Conservation (phyloP, 108 stramenopile genomes). For the Cyclotella baltica region DNA sequence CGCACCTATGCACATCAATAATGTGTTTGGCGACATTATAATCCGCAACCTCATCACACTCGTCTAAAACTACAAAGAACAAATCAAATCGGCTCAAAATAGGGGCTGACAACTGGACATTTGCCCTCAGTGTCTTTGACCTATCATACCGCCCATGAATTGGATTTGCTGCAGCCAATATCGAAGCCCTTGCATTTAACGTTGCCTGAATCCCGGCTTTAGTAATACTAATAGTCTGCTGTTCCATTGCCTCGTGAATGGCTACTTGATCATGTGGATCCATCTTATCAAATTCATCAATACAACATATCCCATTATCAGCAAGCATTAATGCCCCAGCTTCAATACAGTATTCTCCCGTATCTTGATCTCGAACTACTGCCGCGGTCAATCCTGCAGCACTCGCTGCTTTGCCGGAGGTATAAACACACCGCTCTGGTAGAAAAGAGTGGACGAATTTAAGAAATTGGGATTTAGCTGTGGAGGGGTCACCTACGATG, state of each 20-base stretch:
- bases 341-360: slow-evolving; percentile 98
- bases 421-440: slow-evolving; percentile 94
- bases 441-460: slow-evolving; percentile 96
- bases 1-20: slow-evolving; percentile 90
- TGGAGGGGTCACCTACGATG: slow-evolving; percentile 98
- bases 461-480: slow-evolving; percentile 98
- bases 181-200: slow-evolving; percentile 97
- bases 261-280: slow-evolving; percentile 96
- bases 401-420: slow-evolving; percentile 96
- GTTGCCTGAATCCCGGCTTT: slow-evolving; percentile 99
- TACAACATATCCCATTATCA: slow-evolving; percentile 99
- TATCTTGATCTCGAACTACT: slow-evolving; percentile 96
- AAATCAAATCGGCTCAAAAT: slow-evolving; percentile 99
- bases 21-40: slow-evolving; percentile 95
- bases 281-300: slow-evolving; percentile 98
- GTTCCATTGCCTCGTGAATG: slow-evolving; percentile 99
- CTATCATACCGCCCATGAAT: slow-evolving; percentile 99
- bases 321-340: slow-evolving; percentile 99
- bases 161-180: slow-evolving; percentile 99
- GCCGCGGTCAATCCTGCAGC: slow-evolving; percentile 99
- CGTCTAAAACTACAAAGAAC: slow-evolving; percentile 99
- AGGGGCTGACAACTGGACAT: slow-evolving; percentile 95
- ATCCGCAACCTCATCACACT: slow-evolving; percentile 95
- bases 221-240: slow-evolving; percentile 99
- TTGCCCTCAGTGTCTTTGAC: slow-evolving; percentile 95